Base-by-base conservation (phyloP, 768 basidiomycete species). In the Cystobasidium tubakii region DNA sequence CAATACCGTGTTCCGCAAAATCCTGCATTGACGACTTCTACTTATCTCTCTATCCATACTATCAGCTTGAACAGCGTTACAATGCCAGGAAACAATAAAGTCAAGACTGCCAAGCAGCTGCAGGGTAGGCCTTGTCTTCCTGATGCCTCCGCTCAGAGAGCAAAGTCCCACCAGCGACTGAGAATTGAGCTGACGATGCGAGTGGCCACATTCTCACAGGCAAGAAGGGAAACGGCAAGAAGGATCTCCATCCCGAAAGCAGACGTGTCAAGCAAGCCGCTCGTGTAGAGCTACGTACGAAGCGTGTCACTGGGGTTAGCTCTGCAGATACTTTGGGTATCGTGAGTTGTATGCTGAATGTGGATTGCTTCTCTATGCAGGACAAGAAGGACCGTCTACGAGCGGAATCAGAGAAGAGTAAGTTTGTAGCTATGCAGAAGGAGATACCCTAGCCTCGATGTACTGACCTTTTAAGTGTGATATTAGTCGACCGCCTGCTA, bases 221-320 rank as follows among this genome's bases (percentile, higher is more conserved):
- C 50, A 71, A 71, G 55, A 71, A 71, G 36, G 69, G 53, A 29
- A 71, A 25, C 3, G 69, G 69, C 50, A 31, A 55, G 69, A 71
- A 71, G 34, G 69, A 71, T 60, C 54, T 71, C 15, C 69, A 71
- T 43, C 69, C 69, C 4, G 43, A 71, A 7, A 42, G 36, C 21
- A 12, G 69, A 12, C 23, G 54, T 34, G 54, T 71, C 1, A 71
- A 71, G 54, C 69, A 71, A 27, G 54, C 54, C 10, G 54, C 55
- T 31, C 50, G 69, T 23, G 69, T 71, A 7, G 69, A 71, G 29
- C 19, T 71, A 23, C 50, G 69, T 12, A 71, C 69, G 12, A 71
- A 71, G 39, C 29, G 55, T 25, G 42, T 71, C 21, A 55, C 29
- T n/a, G 69, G 36, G 25, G 66, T 67, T 17, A 39, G 65, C n/a